These are phyloP conservation scores for Apiospora pterosperma DNA, from an alignment of 2,329 filamentous ascomycete species.

Conservation along the genomic window DNA sequence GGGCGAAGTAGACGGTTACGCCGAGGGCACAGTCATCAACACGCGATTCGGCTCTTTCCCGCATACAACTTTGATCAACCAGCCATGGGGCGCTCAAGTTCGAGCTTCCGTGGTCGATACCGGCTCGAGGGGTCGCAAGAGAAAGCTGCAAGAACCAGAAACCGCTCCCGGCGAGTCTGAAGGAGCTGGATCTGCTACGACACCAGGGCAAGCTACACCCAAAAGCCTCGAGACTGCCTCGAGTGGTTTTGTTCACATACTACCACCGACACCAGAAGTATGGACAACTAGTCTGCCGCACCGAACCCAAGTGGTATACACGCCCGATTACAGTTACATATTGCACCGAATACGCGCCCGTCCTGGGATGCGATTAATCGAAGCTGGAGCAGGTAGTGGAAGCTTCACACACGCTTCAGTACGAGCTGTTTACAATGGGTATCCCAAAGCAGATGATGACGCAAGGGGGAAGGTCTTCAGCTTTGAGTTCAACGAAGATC, in stretches of 20 bases:
- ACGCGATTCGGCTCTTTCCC: constrained; percentile 92
- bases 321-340: constrained; percentile 82
- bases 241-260: constrained; percentile 73
- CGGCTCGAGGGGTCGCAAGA: constrained; percentile 76
- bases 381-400: constrained; percentile 78
- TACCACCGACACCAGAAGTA: constrained; percentile 76
- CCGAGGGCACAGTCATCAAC: constrained; percentile 77
- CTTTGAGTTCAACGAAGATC: constrained; percentile 76
- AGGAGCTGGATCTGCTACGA: constrained; percentile 8
- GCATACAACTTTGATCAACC: constrained; percentile 70
- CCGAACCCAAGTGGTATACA: constrained; percentile 83
- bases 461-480: constrained; percentile 71
- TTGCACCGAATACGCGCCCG: constrained; percentile 71
- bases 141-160: constrained; percentile 51
- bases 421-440: constrained; percentile 72
- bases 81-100: constrained; percentile 90
- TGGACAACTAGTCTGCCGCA: constrained; percentile 81
- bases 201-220: background rate
- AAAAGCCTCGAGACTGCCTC: constrained; percentile 48
- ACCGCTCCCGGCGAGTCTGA: constrained; percentile 33
- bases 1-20: constrained; percentile 66
- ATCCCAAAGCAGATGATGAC: constrained; percentile 43
- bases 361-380: constrained; percentile 71
- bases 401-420: constrained; percentile 80
- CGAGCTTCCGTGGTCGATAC: constrained; percentile 88